phyloP scores from a whole-genome alignment of 2,329 filamentous ascomycete species.

The Aphanoascus verrucosus region DNA sequence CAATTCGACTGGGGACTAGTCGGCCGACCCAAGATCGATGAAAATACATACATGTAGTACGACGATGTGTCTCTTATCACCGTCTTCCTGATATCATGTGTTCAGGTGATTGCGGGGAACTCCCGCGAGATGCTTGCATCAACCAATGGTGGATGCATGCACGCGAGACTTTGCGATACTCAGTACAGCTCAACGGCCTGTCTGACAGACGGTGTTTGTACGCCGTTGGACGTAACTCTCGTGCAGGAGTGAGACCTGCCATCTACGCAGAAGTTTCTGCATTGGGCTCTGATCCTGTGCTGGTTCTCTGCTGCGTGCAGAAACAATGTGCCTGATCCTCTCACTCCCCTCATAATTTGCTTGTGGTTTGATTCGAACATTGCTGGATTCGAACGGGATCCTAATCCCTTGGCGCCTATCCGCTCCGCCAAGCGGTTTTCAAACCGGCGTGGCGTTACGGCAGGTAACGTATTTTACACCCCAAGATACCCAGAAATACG shows the following conservation, averaged over 20 bases:
- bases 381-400: background rate
- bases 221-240: background rate
- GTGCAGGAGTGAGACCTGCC: background rate
- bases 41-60: too few relatives aligned
- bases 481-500: background rate
- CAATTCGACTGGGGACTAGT: background rate
- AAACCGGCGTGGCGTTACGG: background rate
- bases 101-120: background rate
- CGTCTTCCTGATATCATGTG: too few relatives aligned
- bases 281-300: too few relatives aligned
- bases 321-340: too few relatives aligned
- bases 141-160: background rate
- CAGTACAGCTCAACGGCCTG: background rate
- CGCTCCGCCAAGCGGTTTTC: constrained; percentile 1
- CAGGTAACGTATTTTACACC: background rate
- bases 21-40: too few relatives aligned
- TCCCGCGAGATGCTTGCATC: background rate
- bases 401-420: background rate
- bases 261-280: too few relatives aligned
- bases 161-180: background rate
- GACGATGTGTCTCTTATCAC: too few relatives aligned
- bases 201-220: background rate
- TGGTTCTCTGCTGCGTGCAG: too few relatives aligned
- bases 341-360: background rate
- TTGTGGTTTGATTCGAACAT: background rate